A percentile compares a stretch with the other conserved stretches of the same genome.
phyloP scores from a whole-genome alignment of 306 rosid species.

The Glycine latifolia region DNA sequence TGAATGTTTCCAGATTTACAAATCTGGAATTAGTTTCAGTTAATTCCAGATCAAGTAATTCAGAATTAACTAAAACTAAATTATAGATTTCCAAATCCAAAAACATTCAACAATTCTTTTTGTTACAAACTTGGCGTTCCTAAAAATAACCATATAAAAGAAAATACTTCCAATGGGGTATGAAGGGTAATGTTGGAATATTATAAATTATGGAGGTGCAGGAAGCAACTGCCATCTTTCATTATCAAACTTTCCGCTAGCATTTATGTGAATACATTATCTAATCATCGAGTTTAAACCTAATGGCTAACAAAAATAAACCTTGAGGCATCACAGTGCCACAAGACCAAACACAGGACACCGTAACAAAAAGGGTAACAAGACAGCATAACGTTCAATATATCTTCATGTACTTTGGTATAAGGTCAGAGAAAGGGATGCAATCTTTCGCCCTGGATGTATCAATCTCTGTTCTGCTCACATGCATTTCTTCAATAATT shows the following conservation, averaged over 20 bases:
- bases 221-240: too few relatives aligned
- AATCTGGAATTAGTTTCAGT: too few relatives aligned
- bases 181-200: too few relatives aligned
- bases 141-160: too few relatives aligned
- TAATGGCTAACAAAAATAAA: not conserved
- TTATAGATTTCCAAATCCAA: too few relatives aligned
- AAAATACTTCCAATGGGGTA: too few relatives aligned
- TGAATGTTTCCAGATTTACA: too few relatives aligned
- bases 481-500: constrained; percentile 32
- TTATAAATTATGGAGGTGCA: too few relatives aligned
- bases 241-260: not conserved
- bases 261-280: not conserved
- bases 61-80: too few relatives aligned
- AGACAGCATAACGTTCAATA: not conserved
- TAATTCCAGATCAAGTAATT: too few relatives aligned
- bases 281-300: not conserved
- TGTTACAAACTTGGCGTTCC: too few relatives aligned
- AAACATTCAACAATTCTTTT: too few relatives aligned
- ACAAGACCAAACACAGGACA: not conserved
- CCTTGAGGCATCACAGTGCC: not conserved
- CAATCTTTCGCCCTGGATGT: constrained; percentile 20
- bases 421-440: not conserved
- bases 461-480: constrained; percentile 3
- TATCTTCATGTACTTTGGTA: not conserved
- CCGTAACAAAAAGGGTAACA: not conserved